A percentile compares a stretch with the other conserved stretches of the same genome.
These are phyloP conservation scores for Lactarius tabidus DNA, from an alignment of 768 basidiomycete genomes.

Conservation along the genomic window DNA sequence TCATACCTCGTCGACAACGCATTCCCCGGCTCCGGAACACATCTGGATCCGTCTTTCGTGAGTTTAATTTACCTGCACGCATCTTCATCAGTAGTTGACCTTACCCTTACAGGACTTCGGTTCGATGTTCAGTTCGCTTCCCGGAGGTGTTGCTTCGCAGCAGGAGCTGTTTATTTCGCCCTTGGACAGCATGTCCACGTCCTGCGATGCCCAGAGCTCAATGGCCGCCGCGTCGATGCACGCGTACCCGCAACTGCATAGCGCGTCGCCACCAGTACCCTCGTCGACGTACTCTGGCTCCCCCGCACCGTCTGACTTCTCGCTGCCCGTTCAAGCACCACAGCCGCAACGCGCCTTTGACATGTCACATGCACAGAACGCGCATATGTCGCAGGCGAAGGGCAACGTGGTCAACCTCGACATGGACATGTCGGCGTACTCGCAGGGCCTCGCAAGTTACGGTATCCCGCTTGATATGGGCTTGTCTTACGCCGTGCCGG, in stretches of 20 bases:
- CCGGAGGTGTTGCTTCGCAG: background rate
- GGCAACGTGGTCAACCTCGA: background rate
- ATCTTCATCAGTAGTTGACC: background rate
- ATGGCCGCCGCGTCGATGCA: background rate
- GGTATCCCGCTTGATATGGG: conserved; percentile 25
- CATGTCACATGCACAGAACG: background rate
- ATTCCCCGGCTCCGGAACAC: conserved; percentile 14
- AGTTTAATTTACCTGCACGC: background rate
- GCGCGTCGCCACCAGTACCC: conserved; percentile 14
- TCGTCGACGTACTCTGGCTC: conserved; percentile 26
- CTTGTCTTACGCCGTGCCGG: conserved; percentile 14
- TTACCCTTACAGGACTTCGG: conserved; percentile 16
- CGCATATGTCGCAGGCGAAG: background rate
- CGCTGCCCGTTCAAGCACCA: conserved; percentile 21
- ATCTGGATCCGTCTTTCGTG: conserved; percentile 23
- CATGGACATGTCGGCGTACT: conserved; percentile 20
- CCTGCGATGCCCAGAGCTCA: conserved; percentile 3
- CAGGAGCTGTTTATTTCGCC: conserved; percentile 25
- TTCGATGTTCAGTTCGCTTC: conserved; percentile 22
- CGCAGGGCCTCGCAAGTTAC: conserved; percentile 21
- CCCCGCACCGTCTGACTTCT: conserved; percentile 25
- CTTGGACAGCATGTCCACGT: conserved; percentile 9
- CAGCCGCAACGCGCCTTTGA: conserved; percentile 23
- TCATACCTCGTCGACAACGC: conserved; percentile 19
- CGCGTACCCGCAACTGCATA: conserved; percentile 1